Base-by-base conservation (phyloP, 352 stramenopile species). In the Globisporangium paroecandrum region DNA sequence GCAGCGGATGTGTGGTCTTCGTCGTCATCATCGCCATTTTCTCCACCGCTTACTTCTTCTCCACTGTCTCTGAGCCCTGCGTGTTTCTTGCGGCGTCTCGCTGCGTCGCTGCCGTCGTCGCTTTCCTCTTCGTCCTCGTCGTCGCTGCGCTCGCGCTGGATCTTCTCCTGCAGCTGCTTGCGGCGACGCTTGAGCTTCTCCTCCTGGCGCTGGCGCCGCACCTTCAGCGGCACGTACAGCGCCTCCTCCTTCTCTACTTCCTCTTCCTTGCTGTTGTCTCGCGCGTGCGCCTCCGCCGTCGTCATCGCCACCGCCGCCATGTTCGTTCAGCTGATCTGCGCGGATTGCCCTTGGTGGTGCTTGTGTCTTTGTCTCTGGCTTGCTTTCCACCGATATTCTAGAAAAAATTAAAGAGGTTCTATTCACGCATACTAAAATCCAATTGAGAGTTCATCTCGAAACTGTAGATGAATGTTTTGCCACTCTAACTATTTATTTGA, bases 161-260 rank as follows among this genome's bases (percentile, higher is more conserved):
- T 73, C 32, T 79, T 77, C 61, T 92, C 82, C 25, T 85, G 82
- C 13, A 90, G 66, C 46, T 77, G 70, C 43, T 74, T 72, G 7
- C 83, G 79, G 1, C 87, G 77, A 64, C 81, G 81, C 36, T 78
- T 66, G 22, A 89, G 72, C 22, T 85, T 75, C 70, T 93, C 82
- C 57, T 90, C 77, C 65, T 95, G 83, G 61, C 82, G 78, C 64
- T 80, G 73, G 22, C 85, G 85, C 0, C 87, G 81, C 72, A 91
- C 78, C 68, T 91, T 93, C 0, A 94, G 81, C 69, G 87, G 84
- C 62, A 95, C 83, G 54, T 94, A 95, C 70, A 95, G 74, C 71
- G 70, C 10, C 70, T 85, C 79, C 0, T 85, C 80, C 9, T 66
- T 36, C 25, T 34, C 27, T 34, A 64, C 32, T 5, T 36, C 46